A percentile compares a stretch with the other conserved stretches of the same genome.
These are phyloP conservation scores for Botrytis galanthina DNA, from an alignment of 2,329 filamentous ascomycete genomes.

Conservation along the genomic window DNA sequence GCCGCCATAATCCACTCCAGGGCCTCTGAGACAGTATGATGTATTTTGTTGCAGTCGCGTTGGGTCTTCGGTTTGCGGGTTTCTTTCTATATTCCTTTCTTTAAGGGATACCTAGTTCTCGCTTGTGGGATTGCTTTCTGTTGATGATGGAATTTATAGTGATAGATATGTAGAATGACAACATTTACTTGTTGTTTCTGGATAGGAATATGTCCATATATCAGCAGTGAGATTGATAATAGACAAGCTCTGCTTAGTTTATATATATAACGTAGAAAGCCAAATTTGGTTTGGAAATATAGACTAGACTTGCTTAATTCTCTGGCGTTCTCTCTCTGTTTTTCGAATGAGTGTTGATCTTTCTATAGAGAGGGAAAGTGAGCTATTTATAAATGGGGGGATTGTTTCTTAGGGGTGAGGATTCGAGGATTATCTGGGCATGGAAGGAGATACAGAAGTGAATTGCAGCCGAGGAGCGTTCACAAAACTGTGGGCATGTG, in stretches of 20 bases:
- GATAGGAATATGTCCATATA: accelerated
- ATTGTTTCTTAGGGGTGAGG: accelerated
- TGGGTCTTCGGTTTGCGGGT: accelerated
- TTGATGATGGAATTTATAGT: neutral
- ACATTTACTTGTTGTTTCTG: accelerated
- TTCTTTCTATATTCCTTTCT: neutral
- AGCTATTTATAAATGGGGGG: neutral
- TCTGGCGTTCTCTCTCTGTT: too few relatives aligned
- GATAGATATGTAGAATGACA: neutral
- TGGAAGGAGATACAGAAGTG: neutral
- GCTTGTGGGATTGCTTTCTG: neutral
- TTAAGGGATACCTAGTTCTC: neutral
- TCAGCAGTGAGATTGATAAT: too few relatives aligned
- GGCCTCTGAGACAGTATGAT: neutral
- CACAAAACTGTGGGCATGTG: accelerated
- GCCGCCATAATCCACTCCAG: too few relatives aligned
- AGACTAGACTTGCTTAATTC: too few relatives aligned
- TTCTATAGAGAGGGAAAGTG: too few relatives aligned
- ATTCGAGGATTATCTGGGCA: accelerated
- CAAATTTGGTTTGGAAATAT: too few relatives aligned
- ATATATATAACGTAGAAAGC: too few relatives aligned
- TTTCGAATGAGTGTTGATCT: too few relatives aligned
- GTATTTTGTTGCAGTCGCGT: accelerated
- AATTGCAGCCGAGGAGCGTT: accelerated
- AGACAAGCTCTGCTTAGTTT: too few relatives aligned